phyloP scores from a whole-genome alignment of 2,329 filamentous ascomycete genomes.

The Botrytis hyacinthi region DNA sequence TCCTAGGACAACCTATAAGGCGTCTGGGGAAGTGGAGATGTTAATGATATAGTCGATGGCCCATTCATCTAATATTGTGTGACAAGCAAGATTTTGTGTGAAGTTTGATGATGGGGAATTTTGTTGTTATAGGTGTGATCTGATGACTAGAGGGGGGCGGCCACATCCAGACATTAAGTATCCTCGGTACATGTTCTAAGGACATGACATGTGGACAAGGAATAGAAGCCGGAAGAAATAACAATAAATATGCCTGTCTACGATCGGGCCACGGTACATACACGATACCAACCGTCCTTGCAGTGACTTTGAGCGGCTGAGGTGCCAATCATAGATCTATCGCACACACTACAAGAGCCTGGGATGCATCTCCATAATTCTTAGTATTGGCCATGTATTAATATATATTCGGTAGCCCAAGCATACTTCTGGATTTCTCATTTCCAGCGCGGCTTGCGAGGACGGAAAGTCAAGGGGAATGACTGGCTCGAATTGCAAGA shows the following conservation, averaged over 20 bases:
- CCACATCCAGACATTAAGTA: constrained; percentile 31
- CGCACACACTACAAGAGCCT: neutral
- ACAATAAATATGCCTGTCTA: constrained; percentile 29
- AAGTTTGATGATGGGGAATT: constrained; percentile 14
- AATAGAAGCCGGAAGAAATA: constrained; percentile 25
- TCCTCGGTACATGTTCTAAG: constrained; percentile 34
- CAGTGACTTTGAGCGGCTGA: constrained; percentile 45
- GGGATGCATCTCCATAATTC: neutral
- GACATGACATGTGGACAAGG: constrained; percentile 35
- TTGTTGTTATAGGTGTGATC: constrained; percentile 29
- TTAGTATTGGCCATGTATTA: constrained; percentile 18
- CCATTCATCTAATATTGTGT: constrained; percentile 16
- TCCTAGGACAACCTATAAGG: constrained; percentile 17
- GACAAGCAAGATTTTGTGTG: constrained; percentile 1
- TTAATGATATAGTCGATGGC: constrained; percentile 19
- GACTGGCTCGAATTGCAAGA: constrained; percentile 2
- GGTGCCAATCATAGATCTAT: constrained; percentile 9
- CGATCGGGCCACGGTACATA: constrained; percentile 46
- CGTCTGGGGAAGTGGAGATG: constrained; percentile 21
- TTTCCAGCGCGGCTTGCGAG: constrained; percentile 23
- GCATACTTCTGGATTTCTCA: constrained; percentile 13
- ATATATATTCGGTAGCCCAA: constrained; percentile 6
- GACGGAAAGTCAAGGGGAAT: constrained; percentile 9
- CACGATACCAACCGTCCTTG: constrained; percentile 22
- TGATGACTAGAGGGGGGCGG: constrained; percentile 31